Base-by-base conservation (phyloP, 805 yeast species). In the Teunomyces barrocoloradensis region DNA sequence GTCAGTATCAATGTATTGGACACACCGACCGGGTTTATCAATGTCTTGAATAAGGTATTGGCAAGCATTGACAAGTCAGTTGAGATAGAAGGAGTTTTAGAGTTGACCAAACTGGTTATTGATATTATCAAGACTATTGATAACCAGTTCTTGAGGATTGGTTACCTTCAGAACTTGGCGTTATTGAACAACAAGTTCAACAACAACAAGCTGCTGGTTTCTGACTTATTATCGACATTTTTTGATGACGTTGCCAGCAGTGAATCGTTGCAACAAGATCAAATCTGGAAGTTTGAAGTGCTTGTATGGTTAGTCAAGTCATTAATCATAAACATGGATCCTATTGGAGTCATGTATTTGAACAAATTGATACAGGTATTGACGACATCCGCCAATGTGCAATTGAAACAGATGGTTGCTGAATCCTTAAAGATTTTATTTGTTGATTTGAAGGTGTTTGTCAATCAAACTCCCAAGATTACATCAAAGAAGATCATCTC, bases 231-330 rank as follows among this genome's bases (percentile, higher is more conserved):
- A 27, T 13, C 29, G 20, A 6, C 6, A 11, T 29, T 20, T 15
- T 17, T 37, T 9, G 15, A 25, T 2, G 18, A 21, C 5, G 15
- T 38, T 3, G 34, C 30, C 13, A 17, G 5, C 18, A 36, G 25
- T 10, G 45, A 39, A 11, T 33, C 23, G 12, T 39, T 33, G 9
- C 18, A 30, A 9, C 23, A 28, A 5, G 39, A 35, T 1, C 51
- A 54, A 7, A 20, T 48, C 2, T 39, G 43, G 9, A 43, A 54
- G 5, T 61, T 87, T 35, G 96, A 89, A 60, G 59, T 76, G 0
- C 62, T 74, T 9, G 69, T 84, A 2, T 90, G 96, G 96, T 64
- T 84, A 5, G 68, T 82, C 17, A 90, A 89, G 62, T 91, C 87
- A 0, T 69, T 87, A 43, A 58, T 87, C 0, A 59, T 88, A 61